These are phyloP conservation scores for Dujonia santamariae DNA, from an alignment of 1,139 yeast species.

Conservation along the genomic window DNA sequence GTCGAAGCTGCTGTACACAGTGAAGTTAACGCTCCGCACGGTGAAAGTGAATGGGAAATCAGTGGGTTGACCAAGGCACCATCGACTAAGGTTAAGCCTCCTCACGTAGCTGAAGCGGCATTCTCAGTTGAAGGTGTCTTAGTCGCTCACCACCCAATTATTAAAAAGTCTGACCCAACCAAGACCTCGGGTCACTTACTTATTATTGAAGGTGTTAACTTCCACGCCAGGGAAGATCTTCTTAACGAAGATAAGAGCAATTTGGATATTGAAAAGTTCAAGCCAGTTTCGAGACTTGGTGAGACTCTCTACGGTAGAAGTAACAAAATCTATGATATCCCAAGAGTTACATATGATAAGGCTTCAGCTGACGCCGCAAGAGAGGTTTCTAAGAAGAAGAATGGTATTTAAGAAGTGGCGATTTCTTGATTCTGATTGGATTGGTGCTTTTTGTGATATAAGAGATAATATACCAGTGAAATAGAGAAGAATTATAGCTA, in stretches of 20 bases:
- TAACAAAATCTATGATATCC: slow-evolving; percentile 38
- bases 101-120: slow-evolving; percentile 60
- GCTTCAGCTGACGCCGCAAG: slow-evolving; percentile 7
- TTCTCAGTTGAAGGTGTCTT: slow-evolving; percentile 58
- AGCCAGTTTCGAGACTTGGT: slow-evolving; percentile 56
- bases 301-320: slow-evolving; percentile 50
- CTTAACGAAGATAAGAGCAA: slow-evolving; percentile 35
- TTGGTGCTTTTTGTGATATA: too few species aligned
- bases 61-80: slow-evolving; percentile 51
- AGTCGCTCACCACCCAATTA: slow-evolving; percentile 42
- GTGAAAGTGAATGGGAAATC: slow-evolving; percentile 53
- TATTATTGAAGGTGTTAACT: slow-evolving; percentile 54
- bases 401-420: too few species aligned
- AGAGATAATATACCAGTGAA: too few species aligned
- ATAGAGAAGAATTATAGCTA: too few species aligned
- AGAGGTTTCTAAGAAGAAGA: too few species aligned
- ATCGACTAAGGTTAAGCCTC: slow-evolving; percentile 47
- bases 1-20: slow-evolving; percentile 59
- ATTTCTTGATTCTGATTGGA: too few species aligned
- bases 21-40: slow-evolving; percentile 45
- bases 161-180: slow-evolving; percentile 35
- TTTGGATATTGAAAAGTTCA: slow-evolving; percentile 47
- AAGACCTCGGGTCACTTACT: slow-evolving; percentile 39
- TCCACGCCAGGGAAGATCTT: slow-evolving; percentile 57
- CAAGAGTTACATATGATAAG: slow-evolving; percentile 37